phyloP scores from a whole-genome alignment of 495 filamentous ascomycete species.

The Penicillium dipodomyicola region DNA sequence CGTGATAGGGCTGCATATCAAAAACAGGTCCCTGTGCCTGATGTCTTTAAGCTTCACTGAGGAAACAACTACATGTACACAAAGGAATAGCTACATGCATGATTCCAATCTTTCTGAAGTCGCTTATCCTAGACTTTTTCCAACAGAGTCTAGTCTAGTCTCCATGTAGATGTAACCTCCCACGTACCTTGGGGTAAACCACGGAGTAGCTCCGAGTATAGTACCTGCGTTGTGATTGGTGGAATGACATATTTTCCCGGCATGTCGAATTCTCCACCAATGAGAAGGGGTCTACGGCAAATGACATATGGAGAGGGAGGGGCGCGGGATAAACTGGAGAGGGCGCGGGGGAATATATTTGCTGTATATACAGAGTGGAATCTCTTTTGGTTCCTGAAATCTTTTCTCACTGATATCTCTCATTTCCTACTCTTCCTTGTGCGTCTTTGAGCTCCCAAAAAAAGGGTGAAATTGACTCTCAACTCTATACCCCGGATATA shows the following conservation, averaged over 20 bases:
- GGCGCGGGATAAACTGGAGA: conserved; percentile 22
- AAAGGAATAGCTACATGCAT: not conserved
- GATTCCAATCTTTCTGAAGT: not conserved
- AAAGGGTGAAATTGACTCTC: not conserved
- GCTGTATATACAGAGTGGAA: conserved; percentile 29
- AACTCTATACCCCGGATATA: conserved; percentile 6
- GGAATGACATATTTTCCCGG: conserved; percentile 27
- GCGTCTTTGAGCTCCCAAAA: not conserved
- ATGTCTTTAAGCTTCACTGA: not conserved
- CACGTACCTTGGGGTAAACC: conserved; percentile 4
- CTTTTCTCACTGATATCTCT: conserved; percentile 7
- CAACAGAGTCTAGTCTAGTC: not conserved
- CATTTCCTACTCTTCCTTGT: not conserved
- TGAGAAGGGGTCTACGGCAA: conserved; percentile 10
- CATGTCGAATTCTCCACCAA: conserved; percentile 33
- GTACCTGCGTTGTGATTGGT: conserved; percentile 25
- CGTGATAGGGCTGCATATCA: conserved; percentile 34
- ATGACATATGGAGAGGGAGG: conserved; percentile 12
- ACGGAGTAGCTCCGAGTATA: conserved; percentile 32
- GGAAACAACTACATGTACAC: not conserved
- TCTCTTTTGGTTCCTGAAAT: conserved; percentile 9
- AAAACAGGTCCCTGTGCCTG: not conserved
- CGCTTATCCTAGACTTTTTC: not conserved
- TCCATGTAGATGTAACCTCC: not conserved
- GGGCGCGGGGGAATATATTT: conserved; percentile 23